Evolutionary conservation across 75 land plant genomes (phyloP).

Genomic region (Chamaecyparis obtusa): DNA sequence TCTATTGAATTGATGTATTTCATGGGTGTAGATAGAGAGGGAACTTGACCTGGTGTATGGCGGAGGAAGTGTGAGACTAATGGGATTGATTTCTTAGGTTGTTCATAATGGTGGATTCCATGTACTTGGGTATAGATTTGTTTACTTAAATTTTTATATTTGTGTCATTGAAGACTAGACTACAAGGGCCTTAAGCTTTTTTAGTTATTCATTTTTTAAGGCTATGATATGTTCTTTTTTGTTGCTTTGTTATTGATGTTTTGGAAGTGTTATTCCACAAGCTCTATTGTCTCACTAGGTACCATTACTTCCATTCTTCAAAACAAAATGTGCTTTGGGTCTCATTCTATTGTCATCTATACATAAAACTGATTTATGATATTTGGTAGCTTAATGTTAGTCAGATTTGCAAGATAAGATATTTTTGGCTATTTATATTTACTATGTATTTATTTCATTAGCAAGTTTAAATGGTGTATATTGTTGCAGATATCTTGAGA

Average conservation of each 20-base stretch:
- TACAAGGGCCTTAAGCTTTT: neutral
- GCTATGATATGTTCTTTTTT: neutral
- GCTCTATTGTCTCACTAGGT: conserved; percentile 61
- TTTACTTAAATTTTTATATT: neutral
- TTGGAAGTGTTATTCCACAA: conserved; percentile 55
- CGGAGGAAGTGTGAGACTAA: conserved; percentile 81
- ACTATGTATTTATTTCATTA: neutral
- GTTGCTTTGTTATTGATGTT: neutral
- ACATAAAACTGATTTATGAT: neutral
- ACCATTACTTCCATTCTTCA: neutral
- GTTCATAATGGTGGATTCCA: conserved; percentile 76
- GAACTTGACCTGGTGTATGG: conserved; percentile 81
- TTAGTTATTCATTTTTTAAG: neutral
- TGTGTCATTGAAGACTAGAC: neutral
- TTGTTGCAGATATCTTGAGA: conserved; percentile 70
- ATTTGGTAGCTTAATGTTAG: neutral
- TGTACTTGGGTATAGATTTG: conserved; percentile 51
- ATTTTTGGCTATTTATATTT: neutral
- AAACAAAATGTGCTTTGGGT: neutral
- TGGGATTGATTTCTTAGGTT: conserved; percentile 76
- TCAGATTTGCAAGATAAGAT: neutral
- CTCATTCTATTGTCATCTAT: neutral
- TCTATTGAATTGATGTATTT: neutral
- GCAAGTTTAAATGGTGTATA: neutral
- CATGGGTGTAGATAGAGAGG: conserved; percentile 46